phyloP scores from a whole-genome alignment of 768 basidiomycete genomes.

The Boletus reticulatus region DNA sequence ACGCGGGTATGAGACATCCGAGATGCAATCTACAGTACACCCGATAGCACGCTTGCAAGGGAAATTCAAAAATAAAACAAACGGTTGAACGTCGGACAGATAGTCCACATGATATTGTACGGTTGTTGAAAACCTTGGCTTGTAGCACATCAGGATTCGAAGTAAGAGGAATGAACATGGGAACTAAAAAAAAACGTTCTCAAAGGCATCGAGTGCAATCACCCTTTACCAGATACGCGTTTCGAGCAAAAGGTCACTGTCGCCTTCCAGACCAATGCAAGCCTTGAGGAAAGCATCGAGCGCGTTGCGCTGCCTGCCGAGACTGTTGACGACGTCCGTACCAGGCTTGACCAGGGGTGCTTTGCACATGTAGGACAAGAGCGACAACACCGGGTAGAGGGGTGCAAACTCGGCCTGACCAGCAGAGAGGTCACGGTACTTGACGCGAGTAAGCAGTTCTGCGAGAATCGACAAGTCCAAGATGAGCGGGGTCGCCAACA shows the following conservation, averaged over 20 bases:
- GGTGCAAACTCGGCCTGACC: conserved; percentile 67
- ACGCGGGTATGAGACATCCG: not conserved
- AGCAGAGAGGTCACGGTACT: conserved; percentile 64
- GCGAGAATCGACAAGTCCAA: conserved; percentile 91
- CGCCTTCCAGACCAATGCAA: conserved; percentile 83
- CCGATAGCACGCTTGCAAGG: not conserved
- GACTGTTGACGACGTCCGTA: conserved; percentile 91
- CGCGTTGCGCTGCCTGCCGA: conserved; percentile 92
- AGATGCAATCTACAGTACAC: not conserved
- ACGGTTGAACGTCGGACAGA: conserved; percentile 18
- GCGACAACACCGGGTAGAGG: conserved; percentile 87
- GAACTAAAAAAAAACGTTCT: too few species aligned
- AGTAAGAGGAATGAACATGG: too few species aligned
- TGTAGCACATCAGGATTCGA: not conserved
- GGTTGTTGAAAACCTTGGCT: conserved; percentile 25
- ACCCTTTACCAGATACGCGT: conserved; percentile 79
- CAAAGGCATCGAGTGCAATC: too few species aligned
- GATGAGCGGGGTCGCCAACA: conserved; percentile 94
- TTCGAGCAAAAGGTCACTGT: conserved; percentile 81
- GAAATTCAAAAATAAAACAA: not conserved
- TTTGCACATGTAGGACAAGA: conserved; percentile 97
- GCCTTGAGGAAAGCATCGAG: conserved; percentile 94
- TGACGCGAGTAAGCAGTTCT: conserved; percentile 89
- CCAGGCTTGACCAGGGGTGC: conserved; percentile 95
- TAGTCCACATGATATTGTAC: not conserved